Evolutionary conservation across 139 green algal species (phyloP), one percentile per base, ranked within the genome.

Genomic region (Chlamydomonas schloesseri): DNA sequence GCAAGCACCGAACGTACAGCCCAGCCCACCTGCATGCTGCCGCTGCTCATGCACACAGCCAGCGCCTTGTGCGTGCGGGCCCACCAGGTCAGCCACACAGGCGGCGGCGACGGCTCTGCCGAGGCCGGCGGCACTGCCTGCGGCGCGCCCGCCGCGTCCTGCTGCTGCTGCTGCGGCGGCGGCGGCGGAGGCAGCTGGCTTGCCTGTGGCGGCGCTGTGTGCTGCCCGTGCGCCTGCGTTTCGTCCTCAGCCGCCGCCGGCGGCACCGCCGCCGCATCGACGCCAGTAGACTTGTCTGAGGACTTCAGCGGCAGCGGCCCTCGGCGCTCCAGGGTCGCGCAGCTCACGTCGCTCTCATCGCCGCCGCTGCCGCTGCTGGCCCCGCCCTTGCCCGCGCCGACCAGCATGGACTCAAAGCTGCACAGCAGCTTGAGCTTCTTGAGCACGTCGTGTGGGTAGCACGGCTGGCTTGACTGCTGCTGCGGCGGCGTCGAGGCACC

Each of bases 361-460:
- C 8, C 46, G 26, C 71, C 15, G 9, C 42, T 9, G 26, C 26
- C 24, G 62, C 70, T 18, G 14, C 70, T 26, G 71, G 2, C 53
- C 29, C 73, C 31, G 50, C 50, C 31, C 14, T 50, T 23, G 62
- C 42, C 55, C 23, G 46, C 58, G 37, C 60, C 36, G 28, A 85
- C 21, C n/a, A 85, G 18, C 79, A 77, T 77, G 9, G 10, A 3
- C 36, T 79, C 42, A 26, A 87, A 87, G 81, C 69, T 73, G 23
- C 50, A 24, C 34, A 87, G 33, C 50, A 87, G 69, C 65, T 60
- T 60, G 6, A 87, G 53, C 69, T 87, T 87, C 81, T 87, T 87
- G 18, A 23, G 18, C n/a, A 72, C n/a, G 50, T 87, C 81, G 55
- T 79, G 81, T 8, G 15, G 11, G 26, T 18, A 17, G 62, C n/a